These are phyloP conservation scores for Boletus rufocinnamomeus DNA, from an alignment of 768 basidiomycete species.

Conservation along the genomic window DNA sequence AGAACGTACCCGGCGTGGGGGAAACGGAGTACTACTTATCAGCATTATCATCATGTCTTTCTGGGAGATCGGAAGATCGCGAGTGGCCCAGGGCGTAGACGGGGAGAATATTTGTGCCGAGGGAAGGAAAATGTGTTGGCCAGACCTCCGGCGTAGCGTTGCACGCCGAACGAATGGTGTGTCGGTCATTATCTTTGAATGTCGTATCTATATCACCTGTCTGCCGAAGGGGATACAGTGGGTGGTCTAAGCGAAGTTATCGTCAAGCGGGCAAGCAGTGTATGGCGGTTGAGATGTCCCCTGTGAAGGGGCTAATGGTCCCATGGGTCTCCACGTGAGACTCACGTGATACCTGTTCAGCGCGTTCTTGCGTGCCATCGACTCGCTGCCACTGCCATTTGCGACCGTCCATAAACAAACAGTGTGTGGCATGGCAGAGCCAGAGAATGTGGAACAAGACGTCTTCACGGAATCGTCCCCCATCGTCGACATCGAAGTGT, in stretches of 20 bases:
- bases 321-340: conserved; percentile 12
- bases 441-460: conserved; percentile 38
- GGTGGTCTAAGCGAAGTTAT: not conserved
- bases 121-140: not conserved
- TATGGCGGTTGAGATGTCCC: too few species aligned
- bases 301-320: too few species aligned
- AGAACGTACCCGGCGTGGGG: not conserved
- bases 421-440: conserved; percentile 21
- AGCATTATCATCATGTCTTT: not conserved
- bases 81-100: not conserved
- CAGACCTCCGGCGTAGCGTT: not conserved
- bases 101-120: not conserved
- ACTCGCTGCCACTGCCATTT: not conserved
- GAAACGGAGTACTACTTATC: not conserved
- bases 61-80: not conserved
- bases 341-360: conserved; percentile 24
- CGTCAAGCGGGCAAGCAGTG: not conserved
- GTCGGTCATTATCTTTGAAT: not conserved
- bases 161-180: not conserved
- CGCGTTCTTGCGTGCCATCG: conserved; percentile 9
- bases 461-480: conserved; percentile 43
- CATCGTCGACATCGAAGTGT: conserved; percentile 78
- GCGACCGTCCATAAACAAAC: not conserved
- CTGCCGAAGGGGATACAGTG: not conserved
- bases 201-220: not conserved